Percentiles rank a stretch among this genome's conserved stretches.
phyloP scores from a whole-genome alignment of 345 rosid species.

The Salix koriyanagi region DNA sequence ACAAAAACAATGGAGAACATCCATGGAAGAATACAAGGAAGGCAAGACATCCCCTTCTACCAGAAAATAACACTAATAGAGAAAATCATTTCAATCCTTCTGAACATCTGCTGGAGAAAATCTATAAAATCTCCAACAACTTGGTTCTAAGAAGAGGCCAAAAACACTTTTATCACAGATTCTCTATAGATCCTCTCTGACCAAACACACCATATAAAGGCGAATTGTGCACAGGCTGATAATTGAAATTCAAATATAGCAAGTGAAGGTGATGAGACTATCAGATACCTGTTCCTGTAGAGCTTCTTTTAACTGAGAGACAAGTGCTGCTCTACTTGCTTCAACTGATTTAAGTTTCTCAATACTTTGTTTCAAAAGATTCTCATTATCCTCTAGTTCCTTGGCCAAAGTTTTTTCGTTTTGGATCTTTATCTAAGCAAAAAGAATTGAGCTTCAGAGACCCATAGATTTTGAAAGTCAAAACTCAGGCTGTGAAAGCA shows the following conservation, averaged over 20 bases:
- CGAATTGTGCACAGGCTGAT: neutral
- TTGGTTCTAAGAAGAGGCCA: neutral
- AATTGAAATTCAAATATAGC: neutral
- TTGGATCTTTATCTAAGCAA: slow-evolving; percentile 55
- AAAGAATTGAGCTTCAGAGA: slow-evolving; percentile 13
- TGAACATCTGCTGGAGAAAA: neutral
- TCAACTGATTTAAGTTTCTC: slow-evolving; percentile 81
- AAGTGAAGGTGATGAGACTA: neutral
- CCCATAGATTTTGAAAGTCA: slow-evolving; percentile 9
- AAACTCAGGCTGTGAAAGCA: slow-evolving; percentile 2
- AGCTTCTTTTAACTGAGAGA: slow-evolving; percentile 78
- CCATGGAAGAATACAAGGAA: neutral
- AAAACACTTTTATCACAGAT: neutral
- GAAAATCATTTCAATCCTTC: neutral
- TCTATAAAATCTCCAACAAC: neutral
- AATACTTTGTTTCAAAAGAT: slow-evolving; percentile 57
- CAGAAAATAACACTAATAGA: neutral
- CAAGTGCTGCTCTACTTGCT: slow-evolving; percentile 66
- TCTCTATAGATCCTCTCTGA: neutral
- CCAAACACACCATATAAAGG: neutral
- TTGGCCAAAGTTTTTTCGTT: slow-evolving; percentile 54
- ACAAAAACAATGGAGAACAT: neutral
- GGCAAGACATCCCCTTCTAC: neutral
- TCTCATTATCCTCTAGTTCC: slow-evolving; percentile 75
- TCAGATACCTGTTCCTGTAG: slow-evolving; percentile 62